These are phyloP conservation scores for Colletotrichum tamarilloi DNA, from an alignment of 2,329 filamentous ascomycete genomes.

Conservation along the genomic window DNA sequence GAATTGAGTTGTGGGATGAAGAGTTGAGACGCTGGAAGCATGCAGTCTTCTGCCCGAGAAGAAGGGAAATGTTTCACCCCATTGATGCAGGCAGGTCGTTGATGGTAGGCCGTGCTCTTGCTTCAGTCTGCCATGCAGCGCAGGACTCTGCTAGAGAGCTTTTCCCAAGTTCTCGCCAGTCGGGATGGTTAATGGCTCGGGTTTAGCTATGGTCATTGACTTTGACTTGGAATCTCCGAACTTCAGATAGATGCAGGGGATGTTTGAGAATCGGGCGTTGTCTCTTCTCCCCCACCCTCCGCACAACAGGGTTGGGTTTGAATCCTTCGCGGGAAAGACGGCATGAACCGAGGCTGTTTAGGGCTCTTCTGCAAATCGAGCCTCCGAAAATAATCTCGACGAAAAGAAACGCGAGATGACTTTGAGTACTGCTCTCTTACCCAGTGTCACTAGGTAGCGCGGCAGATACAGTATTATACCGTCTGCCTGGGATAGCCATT, in stretches of 20 bases:
- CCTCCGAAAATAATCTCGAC: not conserved
- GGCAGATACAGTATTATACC: not conserved
- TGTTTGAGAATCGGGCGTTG: not conserved
- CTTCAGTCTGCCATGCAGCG: not conserved
- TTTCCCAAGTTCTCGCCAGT: not conserved
- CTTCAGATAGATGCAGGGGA: too few species aligned
- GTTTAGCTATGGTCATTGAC: too few species aligned
- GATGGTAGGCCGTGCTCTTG: not conserved
- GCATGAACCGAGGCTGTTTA: not conserved
- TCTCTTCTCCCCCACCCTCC: not conserved
- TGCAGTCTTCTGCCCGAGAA: not conserved
- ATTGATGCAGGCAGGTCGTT: not conserved
- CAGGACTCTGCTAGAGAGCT: not conserved
- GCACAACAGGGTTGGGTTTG: not conserved
- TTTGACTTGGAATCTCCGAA: too few species aligned
- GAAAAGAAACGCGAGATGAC: not conserved
- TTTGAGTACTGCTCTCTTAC: too few species aligned
- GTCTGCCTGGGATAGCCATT: not conserved
- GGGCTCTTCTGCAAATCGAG: not conserved
- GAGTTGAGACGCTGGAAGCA: not conserved
- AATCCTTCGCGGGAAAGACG: not conserved
- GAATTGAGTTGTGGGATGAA: not conserved
- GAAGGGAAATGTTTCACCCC: not conserved
- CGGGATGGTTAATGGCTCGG: not conserved
- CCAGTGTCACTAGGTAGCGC: not conserved